Base-by-base conservation (phyloP, 345 rosid species). In the Pistacia integerrima region DNA sequence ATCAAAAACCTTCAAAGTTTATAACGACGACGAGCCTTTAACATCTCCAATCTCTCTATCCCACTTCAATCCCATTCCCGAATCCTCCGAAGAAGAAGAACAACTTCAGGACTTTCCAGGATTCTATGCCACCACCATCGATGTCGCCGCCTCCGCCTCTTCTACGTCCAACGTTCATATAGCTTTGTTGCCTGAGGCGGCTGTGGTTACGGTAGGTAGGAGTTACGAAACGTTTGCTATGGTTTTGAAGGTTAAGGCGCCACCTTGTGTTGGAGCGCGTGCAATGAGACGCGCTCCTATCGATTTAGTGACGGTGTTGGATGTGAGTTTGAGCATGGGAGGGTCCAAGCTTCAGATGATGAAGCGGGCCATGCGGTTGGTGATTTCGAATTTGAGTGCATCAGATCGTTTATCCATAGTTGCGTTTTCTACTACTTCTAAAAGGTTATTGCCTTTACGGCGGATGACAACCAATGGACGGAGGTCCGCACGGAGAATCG, bases 11-110 rank as follows among this genome's bases (percentile, higher is more conserved):
- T 59, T 90, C 33, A 85, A 91, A 59, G 89, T 88, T 67, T 94
- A 94, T 80, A 80, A 92, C 80, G 97, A 94, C 76, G 97, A 94
- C 74, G 97, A 94, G 80, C 85, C 94, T 3, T 78, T 94, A 70
- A 66, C 76, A 46, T 87, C 92, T n/a, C 93, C 91, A 12, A 74
- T 77, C 44, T 85, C 88, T 64, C 72, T 88, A 41, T 77, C 94
- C 6, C 70, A 87, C 52, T 84, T 94, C 73, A 87, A 86, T 79
- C 82, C 98, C 8, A 94, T 94, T 44, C 97, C 90, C 0, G 98
- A 94, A 81, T 87, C 91, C 18, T 92, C 90, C 9, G 98, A 94
- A 80, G 94, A 90, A 44, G 85, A 86, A 61, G 90, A 78, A 4
- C 90, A 79, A 4, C 80, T 54, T 3, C 81, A 85, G 6, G 83